Conservation (phyloP, 495 filamentous ascomycete species). For the Pyrenula aspistea region DNA sequence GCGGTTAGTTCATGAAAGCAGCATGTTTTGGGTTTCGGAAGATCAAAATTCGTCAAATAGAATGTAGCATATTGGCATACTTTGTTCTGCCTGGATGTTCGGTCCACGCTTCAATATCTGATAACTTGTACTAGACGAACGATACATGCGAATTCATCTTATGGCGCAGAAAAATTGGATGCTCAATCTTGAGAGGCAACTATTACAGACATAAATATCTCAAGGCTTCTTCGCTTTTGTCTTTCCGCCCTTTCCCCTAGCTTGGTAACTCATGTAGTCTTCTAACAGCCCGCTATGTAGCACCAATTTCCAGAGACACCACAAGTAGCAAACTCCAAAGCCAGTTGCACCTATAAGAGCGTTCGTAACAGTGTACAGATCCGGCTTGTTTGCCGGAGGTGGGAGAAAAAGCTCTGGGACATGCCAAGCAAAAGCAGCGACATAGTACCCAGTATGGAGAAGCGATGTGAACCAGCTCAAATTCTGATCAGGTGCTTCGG, state of each 20-base stretch:
- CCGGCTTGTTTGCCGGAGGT: constrained; percentile 66
- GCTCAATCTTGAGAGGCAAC: too few relatives aligned
- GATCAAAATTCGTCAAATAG: too few relatives aligned
- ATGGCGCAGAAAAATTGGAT: too few relatives aligned
- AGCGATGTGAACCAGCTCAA: constrained; percentile 41
- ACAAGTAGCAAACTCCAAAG: constrained; percentile 78
- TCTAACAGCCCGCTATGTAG: constrained; percentile 34
- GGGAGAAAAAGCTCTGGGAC: constrained; percentile 51
- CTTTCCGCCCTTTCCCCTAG: constrained; percentile 19
- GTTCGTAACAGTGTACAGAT: constrained; percentile 88
- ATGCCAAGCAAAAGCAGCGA: constrained; percentile 70
- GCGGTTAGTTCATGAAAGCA: too few relatives aligned
- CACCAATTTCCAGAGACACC: constrained; percentile 69
- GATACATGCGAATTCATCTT: too few relatives aligned
- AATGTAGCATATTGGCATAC: too few relatives aligned
- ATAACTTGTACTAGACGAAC: too few relatives aligned
- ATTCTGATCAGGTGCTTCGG: constrained; percentile 24
- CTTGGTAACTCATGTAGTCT: constrained; percentile 13
- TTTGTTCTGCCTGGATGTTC: too few relatives aligned
- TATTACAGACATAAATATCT: neutral
- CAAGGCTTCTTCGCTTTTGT: constrained; percentile 15
- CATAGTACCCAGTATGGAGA: constrained; percentile 64
- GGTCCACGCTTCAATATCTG: too few relatives aligned
- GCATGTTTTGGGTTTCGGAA: too few relatives aligned
- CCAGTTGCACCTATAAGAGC: constrained; percentile 74